Conservation (phyloP, 257 asterid species). For the Lycium ferocissimum region DNA sequence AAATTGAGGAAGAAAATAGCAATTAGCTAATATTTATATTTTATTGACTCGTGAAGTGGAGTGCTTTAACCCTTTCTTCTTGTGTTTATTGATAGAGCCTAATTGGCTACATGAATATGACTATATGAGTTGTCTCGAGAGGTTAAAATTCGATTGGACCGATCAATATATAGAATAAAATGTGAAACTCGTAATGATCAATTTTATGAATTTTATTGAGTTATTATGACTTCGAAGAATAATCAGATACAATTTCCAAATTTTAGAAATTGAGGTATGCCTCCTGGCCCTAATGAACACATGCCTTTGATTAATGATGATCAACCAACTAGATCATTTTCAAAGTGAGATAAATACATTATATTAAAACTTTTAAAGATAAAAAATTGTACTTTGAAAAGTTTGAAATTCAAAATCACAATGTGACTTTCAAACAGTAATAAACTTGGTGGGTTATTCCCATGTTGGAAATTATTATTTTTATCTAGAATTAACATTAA, state of each 20-base stretch:
- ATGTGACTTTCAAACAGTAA: neutral
- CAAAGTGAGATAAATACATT: neutral
- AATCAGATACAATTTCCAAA: neutral
- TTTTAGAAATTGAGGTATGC: neutral
- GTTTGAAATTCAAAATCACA: neutral
- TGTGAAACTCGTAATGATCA: no score
- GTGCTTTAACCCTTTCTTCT: constrained; percentile 1
- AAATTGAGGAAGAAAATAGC: neutral
- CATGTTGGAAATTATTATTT: no score
- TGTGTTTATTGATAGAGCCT: constrained; percentile 17
- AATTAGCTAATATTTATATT: neutral
- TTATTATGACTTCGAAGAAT: no score
- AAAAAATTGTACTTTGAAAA: neutral
- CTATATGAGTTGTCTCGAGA: neutral
- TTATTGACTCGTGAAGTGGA: neutral
- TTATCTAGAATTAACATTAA: no score
- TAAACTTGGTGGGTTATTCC: no score
- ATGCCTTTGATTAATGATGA: neutral
- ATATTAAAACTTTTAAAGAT: no score
- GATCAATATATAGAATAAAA: no score
- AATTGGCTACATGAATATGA: neutral
- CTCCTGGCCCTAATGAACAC: neutral
- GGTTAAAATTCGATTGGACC: neutral
- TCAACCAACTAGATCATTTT: neutral
- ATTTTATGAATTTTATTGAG: no score